A percentile compares a stretch with the other conserved stretches of the same genome.
Conservation (phyloP, 1,284 basidiomycete species). For the Puccinia polysora region DNA sequence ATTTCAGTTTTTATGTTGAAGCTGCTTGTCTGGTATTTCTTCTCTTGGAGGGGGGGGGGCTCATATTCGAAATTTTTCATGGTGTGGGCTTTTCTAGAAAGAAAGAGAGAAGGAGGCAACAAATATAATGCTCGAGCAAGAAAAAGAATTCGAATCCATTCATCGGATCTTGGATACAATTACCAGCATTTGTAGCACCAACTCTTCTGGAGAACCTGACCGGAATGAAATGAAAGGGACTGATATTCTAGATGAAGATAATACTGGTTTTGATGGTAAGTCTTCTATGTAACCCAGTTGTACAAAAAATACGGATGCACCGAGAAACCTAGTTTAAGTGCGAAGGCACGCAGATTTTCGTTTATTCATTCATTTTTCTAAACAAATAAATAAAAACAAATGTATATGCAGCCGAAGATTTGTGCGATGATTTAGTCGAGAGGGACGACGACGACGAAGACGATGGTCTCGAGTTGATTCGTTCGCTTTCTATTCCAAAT, state of each 20-base stretch:
- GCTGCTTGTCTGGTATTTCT: neutral
- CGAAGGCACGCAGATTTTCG: neutral
- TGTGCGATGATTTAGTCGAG: constrained; percentile 24
- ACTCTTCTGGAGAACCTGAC: neutral
- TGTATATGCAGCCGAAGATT: constrained; percentile 18
- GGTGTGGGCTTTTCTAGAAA: constrained; percentile 2
- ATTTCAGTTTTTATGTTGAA: neutral
- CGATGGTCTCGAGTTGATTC: neutral
- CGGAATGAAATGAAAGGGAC: neutral
- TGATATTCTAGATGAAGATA: neutral
- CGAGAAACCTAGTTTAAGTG: neutral
- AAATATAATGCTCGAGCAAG: constrained; percentile 6
- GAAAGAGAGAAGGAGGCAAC: constrained; percentile 9
- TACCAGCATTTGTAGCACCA: neutral
- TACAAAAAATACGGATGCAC: neutral
- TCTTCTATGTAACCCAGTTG: neutral
- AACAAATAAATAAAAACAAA: no score
- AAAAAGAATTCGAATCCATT: constrained; percentile 19
- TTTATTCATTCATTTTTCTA: neutral
- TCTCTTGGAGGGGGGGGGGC: neutral
- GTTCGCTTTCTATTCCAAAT: neutral
- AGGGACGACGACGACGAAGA: no score
- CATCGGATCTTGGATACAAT: neutral
- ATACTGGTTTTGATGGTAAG: constrained; percentile 29
- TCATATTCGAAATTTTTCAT: neutral